Evolutionary conservation across 202 grass and related monocot genomes (phyloP).

Genomic region (Zoysia matrella): DNA sequence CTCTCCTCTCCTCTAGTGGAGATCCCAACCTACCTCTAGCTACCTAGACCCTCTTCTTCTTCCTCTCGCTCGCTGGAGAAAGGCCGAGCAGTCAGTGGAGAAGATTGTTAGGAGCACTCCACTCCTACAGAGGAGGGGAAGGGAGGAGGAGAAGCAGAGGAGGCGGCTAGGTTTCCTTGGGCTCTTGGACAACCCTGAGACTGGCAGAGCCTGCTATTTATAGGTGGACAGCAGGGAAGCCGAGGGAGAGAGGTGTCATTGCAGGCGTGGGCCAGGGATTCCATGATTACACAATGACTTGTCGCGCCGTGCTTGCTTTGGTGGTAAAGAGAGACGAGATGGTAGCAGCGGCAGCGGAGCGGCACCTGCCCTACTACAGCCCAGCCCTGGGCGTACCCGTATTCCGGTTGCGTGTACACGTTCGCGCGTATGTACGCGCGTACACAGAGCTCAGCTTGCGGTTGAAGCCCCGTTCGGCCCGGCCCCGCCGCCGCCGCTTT

Average conservation of each 20-base stretch:
- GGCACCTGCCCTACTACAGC: background rate
- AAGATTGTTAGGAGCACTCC: too few species aligned
- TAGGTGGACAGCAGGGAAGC: constrained; percentile 23
- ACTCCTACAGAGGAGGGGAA: background rate
- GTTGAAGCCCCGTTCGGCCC: background rate
- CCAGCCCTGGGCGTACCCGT: background rate
- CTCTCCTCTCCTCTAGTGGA: background rate
- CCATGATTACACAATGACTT: constrained; percentile 35
- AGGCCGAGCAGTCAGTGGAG: constrained; percentile 34
- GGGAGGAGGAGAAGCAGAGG: background rate
- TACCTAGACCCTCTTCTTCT: background rate
- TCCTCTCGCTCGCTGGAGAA: constrained; percentile 33
- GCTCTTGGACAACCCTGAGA: constrained; percentile 36
- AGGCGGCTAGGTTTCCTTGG: constrained; percentile 28
- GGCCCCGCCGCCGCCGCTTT: background rate
- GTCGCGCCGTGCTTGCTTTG: constrained; percentile 13
- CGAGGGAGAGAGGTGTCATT: background rate
- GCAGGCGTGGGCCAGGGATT: constrained; percentile 1
- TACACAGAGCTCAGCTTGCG: background rate
- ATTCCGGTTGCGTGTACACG: background rate
- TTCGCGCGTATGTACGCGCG: background rate
- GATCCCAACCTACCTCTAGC: background rate
- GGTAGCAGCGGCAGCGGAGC: background rate
- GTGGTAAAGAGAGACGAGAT: too few species aligned
- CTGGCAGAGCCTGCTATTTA: constrained; percentile 32